These are phyloP conservation scores for Sphaerulina musiva DNA, from an alignment of 2,329 filamentous ascomycete species.

Conservation along the genomic window DNA sequence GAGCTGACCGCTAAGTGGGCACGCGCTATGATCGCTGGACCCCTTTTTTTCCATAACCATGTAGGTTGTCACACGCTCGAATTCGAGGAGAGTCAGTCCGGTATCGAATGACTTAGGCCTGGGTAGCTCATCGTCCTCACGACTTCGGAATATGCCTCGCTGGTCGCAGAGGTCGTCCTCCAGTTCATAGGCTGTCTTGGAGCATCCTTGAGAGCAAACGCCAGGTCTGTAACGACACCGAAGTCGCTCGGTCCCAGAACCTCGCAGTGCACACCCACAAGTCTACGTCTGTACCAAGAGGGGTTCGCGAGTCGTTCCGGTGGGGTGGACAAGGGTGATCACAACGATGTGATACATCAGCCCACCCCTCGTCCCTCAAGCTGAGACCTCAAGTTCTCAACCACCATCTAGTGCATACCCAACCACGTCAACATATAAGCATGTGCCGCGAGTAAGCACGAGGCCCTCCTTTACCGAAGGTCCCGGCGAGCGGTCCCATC, in stretches of 20 bases:
- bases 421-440: conserved; percentile 12
- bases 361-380: conserved; percentile 16
- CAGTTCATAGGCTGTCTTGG: conserved; percentile 13
- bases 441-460: conserved; percentile 17
- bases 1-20: conserved; percentile 14
- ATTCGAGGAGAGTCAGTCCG: conserved; percentile 4
- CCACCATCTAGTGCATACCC: conserved; percentile 17
- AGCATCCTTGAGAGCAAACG: conserved; percentile 8
- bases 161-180: conserved; percentile 12
- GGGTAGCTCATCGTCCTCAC: conserved; percentile 13
- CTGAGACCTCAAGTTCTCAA: conserved; percentile 11
- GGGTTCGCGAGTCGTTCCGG: conserved; percentile 5
- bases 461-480: conserved; percentile 10
- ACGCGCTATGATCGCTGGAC: conserved; percentile 10
- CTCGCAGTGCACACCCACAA: conserved; percentile 18
- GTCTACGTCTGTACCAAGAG: conserved; percentile 6
- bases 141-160: conserved; percentile 13
- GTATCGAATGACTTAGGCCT: neutral
- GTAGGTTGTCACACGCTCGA: conserved; percentile 12
- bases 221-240: conserved; percentile 13
- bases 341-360: conserved; percentile 14
- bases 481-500: conserved; percentile 10
- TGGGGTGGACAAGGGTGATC: conserved; percentile 11
- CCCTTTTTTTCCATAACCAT: conserved; percentile 11
- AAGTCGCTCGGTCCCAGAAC: conserved; percentile 19